Conservation (phyloP, 2,329 filamentous ascomycete genomes). For the Sporothrix schenckii region DNA sequence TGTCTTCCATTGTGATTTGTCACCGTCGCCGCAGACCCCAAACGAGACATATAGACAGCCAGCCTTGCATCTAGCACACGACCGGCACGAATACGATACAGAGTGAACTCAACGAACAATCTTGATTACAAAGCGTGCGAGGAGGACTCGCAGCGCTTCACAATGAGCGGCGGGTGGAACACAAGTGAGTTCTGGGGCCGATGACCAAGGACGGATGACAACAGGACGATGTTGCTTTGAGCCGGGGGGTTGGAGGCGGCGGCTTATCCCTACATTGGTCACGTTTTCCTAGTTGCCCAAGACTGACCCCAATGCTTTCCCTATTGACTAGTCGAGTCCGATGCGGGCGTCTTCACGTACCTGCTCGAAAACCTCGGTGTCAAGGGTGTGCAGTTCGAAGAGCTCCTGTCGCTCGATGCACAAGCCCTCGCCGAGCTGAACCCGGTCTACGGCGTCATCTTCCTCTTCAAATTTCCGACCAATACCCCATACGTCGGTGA, state of each 20-base stretch:
- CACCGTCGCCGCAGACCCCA: background rate
- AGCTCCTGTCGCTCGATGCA: constrained; percentile 85
- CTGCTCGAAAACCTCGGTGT: constrained; percentile 90
- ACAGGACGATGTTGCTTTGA: no score
- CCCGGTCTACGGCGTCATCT: constrained; percentile 92
- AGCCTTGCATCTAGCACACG: background rate
- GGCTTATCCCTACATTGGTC: no score
- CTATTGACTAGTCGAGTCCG: constrained; percentile 72
- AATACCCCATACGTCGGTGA: constrained; percentile 63
- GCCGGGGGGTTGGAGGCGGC: background rate
- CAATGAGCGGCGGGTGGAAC: constrained; percentile 72
- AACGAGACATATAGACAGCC: background rate
- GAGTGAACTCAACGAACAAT: background rate
- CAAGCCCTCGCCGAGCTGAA: constrained; percentile 70
- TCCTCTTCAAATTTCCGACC: constrained; percentile 95
- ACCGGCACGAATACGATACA: background rate
- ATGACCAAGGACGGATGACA: background rate
- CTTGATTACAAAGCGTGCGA: constrained; percentile 1
- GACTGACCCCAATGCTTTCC: background rate
- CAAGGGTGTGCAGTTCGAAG: constrained; percentile 93
- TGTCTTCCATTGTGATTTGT: background rate
- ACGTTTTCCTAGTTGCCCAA: background rate
- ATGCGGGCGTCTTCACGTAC: constrained; percentile 97
- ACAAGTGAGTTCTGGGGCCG: constrained; percentile 63
- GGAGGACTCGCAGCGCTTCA: constrained; percentile 26